Evolutionary conservation across 1,284 basidiomycete species (phyloP).

Genomic region (Chalciporus sp.): DNA sequence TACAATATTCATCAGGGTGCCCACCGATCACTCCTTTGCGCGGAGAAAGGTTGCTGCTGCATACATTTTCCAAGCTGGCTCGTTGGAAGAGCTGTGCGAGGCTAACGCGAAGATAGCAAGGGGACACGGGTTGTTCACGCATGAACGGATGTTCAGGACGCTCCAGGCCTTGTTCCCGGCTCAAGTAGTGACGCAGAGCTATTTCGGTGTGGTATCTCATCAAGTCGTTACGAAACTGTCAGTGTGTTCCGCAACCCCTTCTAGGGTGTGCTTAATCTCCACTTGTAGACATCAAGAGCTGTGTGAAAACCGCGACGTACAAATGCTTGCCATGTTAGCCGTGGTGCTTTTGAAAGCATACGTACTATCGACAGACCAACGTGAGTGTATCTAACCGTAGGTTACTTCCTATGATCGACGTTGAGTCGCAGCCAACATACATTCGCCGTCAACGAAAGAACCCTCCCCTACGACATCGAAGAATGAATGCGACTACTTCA

Average conservation of each 20-base stretch:
- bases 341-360: constrained; percentile 61
- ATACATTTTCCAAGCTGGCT: constrained; percentile 57
- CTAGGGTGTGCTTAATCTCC: constrained; percentile 8
- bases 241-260: constrained; percentile 25
- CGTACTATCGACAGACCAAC: constrained; percentile 19
- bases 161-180: constrained; percentile 55
- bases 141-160: constrained; percentile 73
- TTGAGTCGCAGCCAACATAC: constrained; percentile 1
- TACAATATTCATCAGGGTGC: constrained; percentile 68
- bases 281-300: constrained; percentile 63
- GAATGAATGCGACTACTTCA: constrained; percentile 50
- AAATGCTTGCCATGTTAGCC: constrained; percentile 81
- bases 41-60: constrained; percentile 63
- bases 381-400: constrained; percentile 24
- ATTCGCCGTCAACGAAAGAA: constrained; percentile 23
- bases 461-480: constrained; percentile 19
- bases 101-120: constrained; percentile 64
- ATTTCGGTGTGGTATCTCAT: constrained; percentile 32
- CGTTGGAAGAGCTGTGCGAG: constrained; percentile 53
- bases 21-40: constrained; percentile 55
- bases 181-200: constrained; percentile 19
- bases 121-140: constrained; percentile 63
- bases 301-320: constrained; percentile 68
- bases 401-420: neutral
- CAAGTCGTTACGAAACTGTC: constrained; percentile 48